Evolutionary conservation across 2,329 filamentous ascomycete genomes (phyloP).

Genomic region (Teratosphaeria zuluensis): DNA sequence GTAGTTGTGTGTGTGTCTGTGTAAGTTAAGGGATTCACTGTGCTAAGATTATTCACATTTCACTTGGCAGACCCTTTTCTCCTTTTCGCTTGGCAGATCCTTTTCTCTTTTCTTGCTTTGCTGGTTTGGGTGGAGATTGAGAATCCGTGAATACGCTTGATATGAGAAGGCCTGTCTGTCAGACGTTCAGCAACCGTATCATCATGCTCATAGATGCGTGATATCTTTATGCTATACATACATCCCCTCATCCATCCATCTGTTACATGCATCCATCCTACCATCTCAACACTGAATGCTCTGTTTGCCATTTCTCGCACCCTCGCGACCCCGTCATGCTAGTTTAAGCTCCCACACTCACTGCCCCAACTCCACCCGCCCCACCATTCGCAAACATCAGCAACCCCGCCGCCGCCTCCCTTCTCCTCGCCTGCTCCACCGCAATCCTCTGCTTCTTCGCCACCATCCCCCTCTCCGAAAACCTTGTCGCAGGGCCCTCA

Average conservation of each 20-base stretch:
- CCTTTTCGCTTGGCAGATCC: neutral
- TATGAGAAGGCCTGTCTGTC: too few relatives aligned
- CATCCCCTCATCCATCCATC: neutral
- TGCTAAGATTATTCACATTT: too few relatives aligned
- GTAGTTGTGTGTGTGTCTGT: too few relatives aligned
- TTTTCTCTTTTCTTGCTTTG: neutral
- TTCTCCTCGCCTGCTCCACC: slow-evolving; percentile 24
- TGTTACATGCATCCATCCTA: neutral
- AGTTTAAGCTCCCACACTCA: slow-evolving; percentile 7
- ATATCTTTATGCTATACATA: neutral
- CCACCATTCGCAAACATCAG: slow-evolving; percentile 17
- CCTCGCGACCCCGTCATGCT: neutral
- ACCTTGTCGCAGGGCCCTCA: slow-evolving; percentile 49
- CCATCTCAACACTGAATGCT: neutral
- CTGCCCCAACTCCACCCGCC: neutral
- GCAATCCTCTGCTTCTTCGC: slow-evolving; percentile 42
- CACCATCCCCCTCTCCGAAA: slow-evolving; percentile 36
- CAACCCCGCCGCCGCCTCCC: slow-evolving; percentile 22
- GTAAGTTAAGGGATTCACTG: too few relatives aligned
- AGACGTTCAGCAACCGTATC: neutral
- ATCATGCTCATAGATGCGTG: neutral
- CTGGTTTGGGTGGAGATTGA: too few relatives aligned
- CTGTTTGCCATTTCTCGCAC: neutral
- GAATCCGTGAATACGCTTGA: too few relatives aligned
- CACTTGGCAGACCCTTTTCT: neutral